Base-by-base conservation (phyloP, 331 rosid genomes). In the Rosa hybrid region DNA sequence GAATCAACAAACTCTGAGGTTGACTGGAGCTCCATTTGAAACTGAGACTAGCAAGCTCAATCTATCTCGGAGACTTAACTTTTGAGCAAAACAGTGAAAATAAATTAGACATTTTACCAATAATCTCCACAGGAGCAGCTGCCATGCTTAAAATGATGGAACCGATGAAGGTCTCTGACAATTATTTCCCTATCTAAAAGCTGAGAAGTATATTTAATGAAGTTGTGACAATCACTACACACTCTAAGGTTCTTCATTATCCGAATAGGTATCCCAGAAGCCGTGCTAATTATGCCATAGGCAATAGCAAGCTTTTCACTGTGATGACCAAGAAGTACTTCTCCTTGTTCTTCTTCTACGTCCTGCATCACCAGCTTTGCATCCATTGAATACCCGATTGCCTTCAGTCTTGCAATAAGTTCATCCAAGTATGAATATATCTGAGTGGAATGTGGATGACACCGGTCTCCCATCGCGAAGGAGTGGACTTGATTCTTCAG, bases 331-430 rank as follows among this genome's bases (percentile, higher is more conserved):
- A 90, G 83, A 45, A 92, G 86, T 71, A 81, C 83, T 86, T 94
- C 96, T 76, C 91, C 80, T 75, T 92, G 91, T 85, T 94, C 97
- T 80, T 90, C 93, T 84, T 92, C 94, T 49, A 92, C 93, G 78
- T 94, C 94, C 81, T 92, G 94, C 90, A 82, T 84, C 81, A 90
- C 93, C 75, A 72, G 69, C 56, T 88, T 81, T 74, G 64, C 82
- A 67, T 89, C 89, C 50, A 68, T 73, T 76, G 91, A 84, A 78
- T 92, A 92, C 77, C 96, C 96, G 18, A 94, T 87, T 87, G 84
- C 91, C 85, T 92, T 90, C 90, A 90, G 80, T 82, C 86, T 88
- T 87, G 93, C 93, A 53, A 85, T 82, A 68, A 89, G 90, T 69
- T 75, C 80, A 78, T 92, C 89, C 50, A 90, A 83, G 84, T 86